These are phyloP conservation scores for Trypanosoma boissoni DNA, from an alignment of 208 protist species.

Conservation along the genomic window DNA sequence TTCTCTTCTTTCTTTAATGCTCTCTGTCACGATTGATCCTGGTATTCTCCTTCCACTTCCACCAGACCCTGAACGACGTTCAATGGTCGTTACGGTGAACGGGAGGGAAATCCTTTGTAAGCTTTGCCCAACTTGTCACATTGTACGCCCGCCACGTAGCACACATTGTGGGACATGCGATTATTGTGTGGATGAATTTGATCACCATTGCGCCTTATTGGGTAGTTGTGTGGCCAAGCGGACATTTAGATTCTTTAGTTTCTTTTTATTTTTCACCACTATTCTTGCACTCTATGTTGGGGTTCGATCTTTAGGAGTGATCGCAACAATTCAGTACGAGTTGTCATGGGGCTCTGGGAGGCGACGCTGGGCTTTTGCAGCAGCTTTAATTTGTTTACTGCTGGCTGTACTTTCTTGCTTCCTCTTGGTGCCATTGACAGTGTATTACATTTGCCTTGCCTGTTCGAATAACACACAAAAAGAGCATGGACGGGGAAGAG, in stretches of 20 bases:
- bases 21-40: conserved; percentile 62
- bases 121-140: conserved; percentile 79
- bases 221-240: conserved; percentile 77
- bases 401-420: conserved; percentile 12
- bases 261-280: conserved; percentile 59
- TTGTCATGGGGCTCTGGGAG: not conserved
- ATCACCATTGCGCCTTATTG: conserved; percentile 82
- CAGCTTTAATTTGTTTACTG: conserved; percentile 4
- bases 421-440: conserved; percentile 33
- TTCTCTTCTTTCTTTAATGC: conserved; percentile 46
- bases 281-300: conserved; percentile 39
- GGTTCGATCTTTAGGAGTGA: conserved; percentile 38
- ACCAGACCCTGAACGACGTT: conserved; percentile 6
- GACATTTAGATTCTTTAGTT: conserved; percentile 81
- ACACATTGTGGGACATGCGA: conserved; percentile 80
- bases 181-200: conserved; percentile 83
- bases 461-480: conserved; percentile 49
- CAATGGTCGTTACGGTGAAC: conserved; percentile 30
- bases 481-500: conserved; percentile 17
- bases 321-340: conserved; percentile 17
- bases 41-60: conserved; percentile 65
- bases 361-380: conserved; percentile 28
- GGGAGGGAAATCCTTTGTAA: conserved; percentile 47
- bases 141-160: conserved; percentile 71
- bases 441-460: conserved; percentile 43